These are phyloP conservation scores for Beauveria caledonica DNA, from an alignment of 2,329 filamentous ascomycete species.

Conservation along the genomic window DNA sequence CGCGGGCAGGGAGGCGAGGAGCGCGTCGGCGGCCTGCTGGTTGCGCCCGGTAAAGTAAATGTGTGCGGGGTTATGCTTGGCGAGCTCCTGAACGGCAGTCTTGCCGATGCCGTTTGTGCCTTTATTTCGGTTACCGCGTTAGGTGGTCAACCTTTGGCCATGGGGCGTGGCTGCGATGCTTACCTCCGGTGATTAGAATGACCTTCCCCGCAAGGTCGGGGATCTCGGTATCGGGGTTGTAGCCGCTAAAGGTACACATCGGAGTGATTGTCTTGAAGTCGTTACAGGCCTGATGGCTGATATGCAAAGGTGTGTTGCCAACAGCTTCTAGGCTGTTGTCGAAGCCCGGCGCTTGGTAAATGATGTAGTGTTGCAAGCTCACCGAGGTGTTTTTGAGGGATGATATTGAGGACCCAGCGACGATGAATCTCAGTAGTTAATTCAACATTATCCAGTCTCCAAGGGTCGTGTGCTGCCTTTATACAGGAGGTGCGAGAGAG, in stretches of 20 bases:
- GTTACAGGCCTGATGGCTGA: background rate
- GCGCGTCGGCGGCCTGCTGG: conserved; percentile 33
- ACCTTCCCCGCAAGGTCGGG: conserved; percentile 38
- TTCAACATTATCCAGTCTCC: background rate
- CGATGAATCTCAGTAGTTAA: background rate
- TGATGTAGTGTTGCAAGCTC: background rate
- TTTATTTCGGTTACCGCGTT: background rate
- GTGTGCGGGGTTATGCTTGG: conserved; percentile 37
- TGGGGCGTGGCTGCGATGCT: background rate
- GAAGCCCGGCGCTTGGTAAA: background rate
- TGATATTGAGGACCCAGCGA: background rate
- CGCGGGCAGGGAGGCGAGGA: conserved; percentile 27
- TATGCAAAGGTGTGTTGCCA: background rate
- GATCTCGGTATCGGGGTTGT: conserved; percentile 35
- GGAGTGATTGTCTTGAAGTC: background rate
- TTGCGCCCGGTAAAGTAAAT: conserved; percentile 48
- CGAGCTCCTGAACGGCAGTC: conserved; percentile 20
- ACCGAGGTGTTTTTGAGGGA: background rate
- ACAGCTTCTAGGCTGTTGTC: background rate
- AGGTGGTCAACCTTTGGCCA: background rate
- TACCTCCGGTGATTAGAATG: conserved; percentile 44
- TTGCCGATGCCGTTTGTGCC: conserved; percentile 29
- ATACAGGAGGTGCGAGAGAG: background rate
- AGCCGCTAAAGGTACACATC: conserved; percentile 13
- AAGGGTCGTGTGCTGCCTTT: background rate